A percentile compares a stretch with the other conserved stretches of the same genome.
Conservation (phyloP, 2,329 filamentous ascomycete species). For the Epichloe hybrida region DNA sequence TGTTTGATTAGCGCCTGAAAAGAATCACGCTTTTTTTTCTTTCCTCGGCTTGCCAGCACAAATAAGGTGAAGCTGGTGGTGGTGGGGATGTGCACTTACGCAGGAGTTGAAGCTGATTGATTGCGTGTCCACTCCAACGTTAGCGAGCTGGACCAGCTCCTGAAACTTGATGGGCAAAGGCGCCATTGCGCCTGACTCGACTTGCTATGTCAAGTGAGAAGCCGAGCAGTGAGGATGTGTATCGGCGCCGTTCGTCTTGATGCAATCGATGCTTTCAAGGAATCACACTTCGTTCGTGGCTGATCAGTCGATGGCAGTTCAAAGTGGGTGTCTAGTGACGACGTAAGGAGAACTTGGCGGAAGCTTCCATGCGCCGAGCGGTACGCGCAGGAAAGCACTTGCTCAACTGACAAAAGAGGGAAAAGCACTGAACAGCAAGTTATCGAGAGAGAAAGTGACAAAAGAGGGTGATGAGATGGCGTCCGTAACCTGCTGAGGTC, state of each 20-base stretch:
- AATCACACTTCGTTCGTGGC: conserved; percentile 8
- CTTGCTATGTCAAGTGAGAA: conserved; percentile 12
- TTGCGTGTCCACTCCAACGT: conserved; percentile 31
- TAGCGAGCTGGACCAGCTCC: conserved; percentile 63
- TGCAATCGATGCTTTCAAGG: conserved; percentile 12
- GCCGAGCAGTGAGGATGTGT: conserved; percentile 6
- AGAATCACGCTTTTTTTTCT: not conserved
- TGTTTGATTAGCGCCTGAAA: not conserved
- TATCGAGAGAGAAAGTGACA: conserved; percentile 10
- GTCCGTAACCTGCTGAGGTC: conserved; percentile 14
- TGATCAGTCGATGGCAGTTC: conserved; percentile 5
- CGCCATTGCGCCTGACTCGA: conserved; percentile 35
- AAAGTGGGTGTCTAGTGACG: conserved; percentile 11
- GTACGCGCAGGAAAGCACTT: conserved; percentile 11
- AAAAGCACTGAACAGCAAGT: conserved; percentile 7
- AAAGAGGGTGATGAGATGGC: conserved; percentile 9
- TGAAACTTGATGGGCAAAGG: conserved; percentile 85
- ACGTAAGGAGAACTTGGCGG: conserved; percentile 12
- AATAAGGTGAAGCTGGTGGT: not conserved
- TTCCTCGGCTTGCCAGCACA: not conserved
- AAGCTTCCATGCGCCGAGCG: conserved; percentile 27
- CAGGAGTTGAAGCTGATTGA: conserved; percentile 68
- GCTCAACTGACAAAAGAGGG: conserved; percentile 2
- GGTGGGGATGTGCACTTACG: conserved; percentile 27
- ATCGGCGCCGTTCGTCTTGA: not conserved